phyloP scores from a whole-genome alignment of 139 green algal genomes.

The Chlamydomonas applanata region DNA sequence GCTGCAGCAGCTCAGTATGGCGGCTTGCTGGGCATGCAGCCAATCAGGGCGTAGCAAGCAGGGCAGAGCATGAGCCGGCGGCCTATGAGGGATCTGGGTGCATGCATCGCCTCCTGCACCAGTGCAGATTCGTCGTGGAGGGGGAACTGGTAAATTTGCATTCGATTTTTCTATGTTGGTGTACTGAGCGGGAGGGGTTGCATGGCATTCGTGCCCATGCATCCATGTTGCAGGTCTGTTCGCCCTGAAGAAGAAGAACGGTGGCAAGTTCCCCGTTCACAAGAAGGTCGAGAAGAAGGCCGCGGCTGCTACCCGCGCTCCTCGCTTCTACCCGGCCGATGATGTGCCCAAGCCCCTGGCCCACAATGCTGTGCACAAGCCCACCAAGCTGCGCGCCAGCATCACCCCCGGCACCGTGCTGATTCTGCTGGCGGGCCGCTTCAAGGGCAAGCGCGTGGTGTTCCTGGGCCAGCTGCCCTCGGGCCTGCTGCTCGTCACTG shows the following conservation, averaged over 20 bases:
- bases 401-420: conserved; percentile 97
- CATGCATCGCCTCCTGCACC: background rate
- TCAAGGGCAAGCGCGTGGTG: conserved; percentile 98
- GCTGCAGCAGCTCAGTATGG: background rate
- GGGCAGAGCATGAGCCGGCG: background rate
- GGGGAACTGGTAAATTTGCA: no score
- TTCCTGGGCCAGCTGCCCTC: conserved; percentile 95
- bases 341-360: conserved; percentile 81
- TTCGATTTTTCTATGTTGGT: background rate
- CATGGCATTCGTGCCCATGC: conserved; percentile 30
- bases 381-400: conserved; percentile 85
- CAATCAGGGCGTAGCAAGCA: no score
- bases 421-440: conserved; percentile 93
- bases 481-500: conserved; percentile 93
- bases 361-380: conserved; percentile 61
- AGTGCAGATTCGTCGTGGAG: background rate
- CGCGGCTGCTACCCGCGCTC: conserved; percentile 46
- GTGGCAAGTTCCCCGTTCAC: conserved; percentile 88
- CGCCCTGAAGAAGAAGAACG: conserved; percentile 95
- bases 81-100: conserved; percentile 1
- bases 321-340: conserved; percentile 93
- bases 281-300: conserved; percentile 53
- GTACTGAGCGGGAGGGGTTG: conserved; percentile 24
- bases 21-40: background rate
- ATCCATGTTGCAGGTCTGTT: conserved; percentile 62